Evolutionary conservation across 2,329 filamentous ascomycete species (phyloP).

Genomic region (Graphilbum ipis-grandicollis): DNA sequence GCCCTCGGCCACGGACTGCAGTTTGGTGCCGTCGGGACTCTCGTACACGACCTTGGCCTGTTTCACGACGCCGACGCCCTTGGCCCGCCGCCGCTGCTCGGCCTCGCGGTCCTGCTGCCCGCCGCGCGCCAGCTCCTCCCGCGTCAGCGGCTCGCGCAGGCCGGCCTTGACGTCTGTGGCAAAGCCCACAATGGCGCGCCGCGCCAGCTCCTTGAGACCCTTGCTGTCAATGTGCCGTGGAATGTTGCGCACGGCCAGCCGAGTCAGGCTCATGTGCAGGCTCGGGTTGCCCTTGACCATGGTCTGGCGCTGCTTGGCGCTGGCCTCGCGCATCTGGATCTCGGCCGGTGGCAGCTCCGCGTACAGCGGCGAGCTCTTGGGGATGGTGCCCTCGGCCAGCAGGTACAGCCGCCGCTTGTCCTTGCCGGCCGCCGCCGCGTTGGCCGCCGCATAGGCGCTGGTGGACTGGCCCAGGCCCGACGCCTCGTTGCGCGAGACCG

Average conservation of each 20-base stretch:
- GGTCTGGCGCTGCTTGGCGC: constrained; percentile 70
- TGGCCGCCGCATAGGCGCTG: constrained; percentile 51
- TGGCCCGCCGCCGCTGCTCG: constrained; percentile 61
- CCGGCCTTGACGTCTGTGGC: constrained; percentile 75
- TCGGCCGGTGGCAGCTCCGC: constrained; percentile 61
- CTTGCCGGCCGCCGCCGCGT: constrained; percentile 44
- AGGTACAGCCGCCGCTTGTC: constrained; percentile 87
- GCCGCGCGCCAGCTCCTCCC: constrained; percentile 70
- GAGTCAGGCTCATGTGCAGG: constrained; percentile 74
- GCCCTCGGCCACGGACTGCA: constrained; percentile 25
- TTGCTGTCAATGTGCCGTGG: constrained; percentile 71
- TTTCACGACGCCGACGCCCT: constrained; percentile 72
- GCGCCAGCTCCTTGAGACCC: constrained; percentile 76
- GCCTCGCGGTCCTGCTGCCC: constrained; percentile 65
- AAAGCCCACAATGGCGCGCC: constrained; percentile 87
- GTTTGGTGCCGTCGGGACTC: constrained; percentile 67
- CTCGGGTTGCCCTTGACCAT: constrained; percentile 83
- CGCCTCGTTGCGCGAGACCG: constrained; percentile 72
- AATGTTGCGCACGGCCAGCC: constrained; percentile 81
- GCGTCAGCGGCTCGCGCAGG: constrained; percentile 61
- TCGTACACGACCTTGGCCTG: constrained; percentile 96
- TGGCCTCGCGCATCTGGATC: constrained; percentile 74
- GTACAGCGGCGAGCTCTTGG: constrained; percentile 61
- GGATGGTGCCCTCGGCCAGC: constrained; percentile 69
- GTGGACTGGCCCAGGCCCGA: constrained; percentile 22